Base-by-base conservation (phyloP, 1,284 basidiomycete genomes). In the Rhodotorula sp. region DNA sequence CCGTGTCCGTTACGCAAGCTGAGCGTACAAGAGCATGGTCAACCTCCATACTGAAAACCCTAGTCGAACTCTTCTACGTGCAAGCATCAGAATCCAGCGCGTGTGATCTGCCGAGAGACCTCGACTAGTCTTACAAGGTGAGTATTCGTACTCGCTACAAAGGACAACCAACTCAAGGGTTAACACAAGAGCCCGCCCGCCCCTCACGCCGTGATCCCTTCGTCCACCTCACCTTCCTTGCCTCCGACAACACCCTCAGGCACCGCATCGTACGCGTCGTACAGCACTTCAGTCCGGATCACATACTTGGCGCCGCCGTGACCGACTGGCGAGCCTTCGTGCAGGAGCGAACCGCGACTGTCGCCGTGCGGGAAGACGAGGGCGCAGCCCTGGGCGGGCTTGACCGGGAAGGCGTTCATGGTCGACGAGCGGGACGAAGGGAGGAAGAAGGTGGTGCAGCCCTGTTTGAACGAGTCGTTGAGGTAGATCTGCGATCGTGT, bases 391-490 rank as follows among this genome's bases (percentile, higher is more conserved):
- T 82, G 81, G 22, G 83, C 77, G 0, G 85, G 85, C 67, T 80
- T 79, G n/a, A 86, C 82, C 3, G 83, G 82, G 22, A 82, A 81
- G 7, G 85, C 83, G 68, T 85, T 82, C 67, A 85, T 81, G 18
- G 83, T 78, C 37, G 83, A 79, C 66, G 80, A 74, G 53, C 74
- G 75, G 29, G 80, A 76, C 20, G 83, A 83, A 0, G 84, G 85
- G 6, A 85, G 78, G 80, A 86, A 86, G 79, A 85, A 86, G 4
- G 85, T 86, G 6, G 85, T 86, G 70, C 82, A 82, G 26, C 85
- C 85, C n/a, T 80, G 79, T 6, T 81, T 80, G 62, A 83, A 83
- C 63, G 77, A 77, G 70, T 83, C 82, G 78, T 86, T 86, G 70
- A 86, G 83, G 77, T 86, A 86, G 65, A 86, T 84, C 69, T 74